Evolutionary conservation across 1,284 basidiomycete species (phyloP), one percentile per base, ranked within the genome.

Genomic region (Coniferiporia weirii): DNA sequence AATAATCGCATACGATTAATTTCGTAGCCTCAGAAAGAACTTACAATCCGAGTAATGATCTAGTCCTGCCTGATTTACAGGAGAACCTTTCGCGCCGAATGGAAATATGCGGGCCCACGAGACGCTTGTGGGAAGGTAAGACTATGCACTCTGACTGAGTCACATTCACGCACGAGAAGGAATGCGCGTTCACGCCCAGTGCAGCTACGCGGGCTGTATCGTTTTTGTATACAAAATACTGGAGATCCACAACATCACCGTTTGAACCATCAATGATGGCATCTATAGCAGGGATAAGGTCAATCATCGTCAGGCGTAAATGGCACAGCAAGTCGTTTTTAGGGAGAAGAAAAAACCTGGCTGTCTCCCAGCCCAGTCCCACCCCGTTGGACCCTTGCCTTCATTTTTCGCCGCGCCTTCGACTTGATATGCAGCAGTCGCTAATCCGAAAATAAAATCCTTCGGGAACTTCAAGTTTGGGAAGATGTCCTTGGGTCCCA

Each of bases 51-150:
- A 75, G 64, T 79, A 79, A 62, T 79, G 78, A 51, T 77, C 63
- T 35, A 80, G 60, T 1, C 69, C 78, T 55, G 65, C 70, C 59
- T 78, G 71, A 57, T 79, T 80, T 4, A 79, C 67, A 2, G 78
- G 78, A 12, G 77, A 79, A 59, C 75, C 73, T 1, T 73, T 72
- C 0, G 75, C 71, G 7, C 75, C 78, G 59, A 79, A 79, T 5
- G 78, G 78, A 54, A 77, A 76, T 52, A 80, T 76, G 49, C 78
- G 70, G 2, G 77, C 72, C 78, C 78, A 80, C 2, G 78, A 78
- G 36, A 78, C 73, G 5, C 77, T 77, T 51, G 27, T 35, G 54
- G 22, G 12, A 10, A 55, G 20, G 40, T 13, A 27, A 49, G 49
- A 49, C 1, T 7, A n/a, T 53, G 17, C 38, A 32, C 10, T 15